Evolutionary conservation across 78 protist species (phyloP).

Genomic region (Dictyostelium discoideum): dicty_2.7 NC_007088.5:906001-906500

Average conservation of each 20-base stretch:
- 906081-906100: neutral
- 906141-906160: neutral
- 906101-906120: slow-evolving; percentile 8
- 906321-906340: neutral
- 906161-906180: neutral
- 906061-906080: neutral
- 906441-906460: neutral
- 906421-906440: neutral
- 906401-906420: neutral
- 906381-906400: neutral
- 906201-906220: neutral
- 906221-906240: neutral
- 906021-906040: neutral
- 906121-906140: neutral
- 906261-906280: neutral
- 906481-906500: neutral
- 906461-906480: too few relatives aligned
- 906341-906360: slow-evolving; percentile 16
- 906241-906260: neutral
- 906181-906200: neutral
- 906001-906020: neutral
- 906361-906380: neutral
- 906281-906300: neutral
- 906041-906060: neutral
- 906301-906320: neutral